Evolutionary conservation across 1,284 basidiomycete genomes (phyloP).

Genomic region (Lignosus rhinocerotis): DNA sequence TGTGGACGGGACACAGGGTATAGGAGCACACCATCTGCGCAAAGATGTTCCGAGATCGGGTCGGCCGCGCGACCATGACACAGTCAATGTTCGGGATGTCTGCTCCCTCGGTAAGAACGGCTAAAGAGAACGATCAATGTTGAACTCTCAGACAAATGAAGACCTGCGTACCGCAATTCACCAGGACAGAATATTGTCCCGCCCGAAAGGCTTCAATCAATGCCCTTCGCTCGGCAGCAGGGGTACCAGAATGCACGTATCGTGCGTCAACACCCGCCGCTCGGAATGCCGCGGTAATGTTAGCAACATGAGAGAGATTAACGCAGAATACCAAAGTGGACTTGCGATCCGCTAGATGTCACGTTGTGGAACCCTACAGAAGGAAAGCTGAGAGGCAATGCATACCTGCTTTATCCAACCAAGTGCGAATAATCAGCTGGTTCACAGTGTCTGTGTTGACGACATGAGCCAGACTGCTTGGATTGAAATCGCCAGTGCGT

Average conservation of each 20-base stretch:
- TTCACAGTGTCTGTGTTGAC: conserved; percentile 82
- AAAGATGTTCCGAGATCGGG: conserved; percentile 86
- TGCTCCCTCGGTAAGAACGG: conserved; percentile 89
- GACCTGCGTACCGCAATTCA: conserved; percentile 79
- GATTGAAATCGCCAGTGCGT: conserved; percentile 77
- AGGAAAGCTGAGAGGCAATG: conserved; percentile 3
- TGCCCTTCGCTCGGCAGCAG: conserved; percentile 61
- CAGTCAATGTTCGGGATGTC: conserved; percentile 95
- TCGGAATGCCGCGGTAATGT: conserved; percentile 76
- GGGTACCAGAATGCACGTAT: conserved; percentile 76
- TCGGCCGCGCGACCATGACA: conserved; percentile 84
- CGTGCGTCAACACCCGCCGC: conserved; percentile 84
- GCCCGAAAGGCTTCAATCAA: conserved; percentile 71
- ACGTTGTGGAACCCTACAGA: neutral
- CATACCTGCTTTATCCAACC: conserved; percentile 79
- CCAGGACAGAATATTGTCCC: conserved; percentile 81
- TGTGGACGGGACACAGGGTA: neutral
- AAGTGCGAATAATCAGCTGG: conserved; percentile 74
- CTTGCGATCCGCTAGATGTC: conserved; percentile 54
- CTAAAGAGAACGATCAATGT: conserved; percentile 37
- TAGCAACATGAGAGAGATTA: conserved; percentile 81
- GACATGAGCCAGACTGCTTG: conserved; percentile 72
- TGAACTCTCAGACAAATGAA: neutral
- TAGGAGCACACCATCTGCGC: conserved; percentile 79
- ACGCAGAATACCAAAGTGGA: conserved; percentile 94